Base-by-base conservation (phyloP, 768 basidiomycete species). In the Boletus huronensis region DNA sequence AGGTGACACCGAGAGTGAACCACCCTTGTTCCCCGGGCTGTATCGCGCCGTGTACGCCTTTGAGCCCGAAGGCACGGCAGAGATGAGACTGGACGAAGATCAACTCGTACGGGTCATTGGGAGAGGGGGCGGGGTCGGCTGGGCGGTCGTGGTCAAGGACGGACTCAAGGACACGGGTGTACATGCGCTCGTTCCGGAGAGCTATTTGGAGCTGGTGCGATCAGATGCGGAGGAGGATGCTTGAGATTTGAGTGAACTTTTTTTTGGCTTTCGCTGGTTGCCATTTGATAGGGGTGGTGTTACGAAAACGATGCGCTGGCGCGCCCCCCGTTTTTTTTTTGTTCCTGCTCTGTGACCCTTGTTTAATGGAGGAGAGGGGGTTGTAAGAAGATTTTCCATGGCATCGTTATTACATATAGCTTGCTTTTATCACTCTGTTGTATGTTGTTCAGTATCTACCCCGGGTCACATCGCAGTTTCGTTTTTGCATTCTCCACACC, bases 21-120 rank as follows among this genome's bases (percentile, higher is more conserved):
- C 54, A 1, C 76, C 75, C 39, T 76, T 90, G 2, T 71, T 75
- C 21, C 87, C 90, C 0, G 91, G 91, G 0, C 54, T 87, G 1
- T 93, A 93, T 63, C 82, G 85, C 16, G 89, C 91, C 8, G 13
- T 90, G 68, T 93, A 87, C 58, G 77, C 83, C 5, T 93, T 94
- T 58, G 83, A 85, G 55, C 87, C 88, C 0, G 88, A 92, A 62
- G 86, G 89, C 2, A 82, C 82, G 17, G 87, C 88, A 32, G 92
- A 94, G 81, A 90, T 93, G 88, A 76, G 75, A 41, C 71, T 93
- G 51, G 81, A 77, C 58, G 88, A 90, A 69, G 91, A 85, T 43
- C 88, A 93, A 72, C 59, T 88, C 44, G 84, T 93, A 14, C 75
- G 76, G 2, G 88, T 91, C 26, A 69, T 90, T 3, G 88, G 88